Percentiles rank a stretch among this genome's conserved stretches.
phyloP scores from a whole-genome alignment of 352 stramenopile species.

The Phytophthora cajani region DNA sequence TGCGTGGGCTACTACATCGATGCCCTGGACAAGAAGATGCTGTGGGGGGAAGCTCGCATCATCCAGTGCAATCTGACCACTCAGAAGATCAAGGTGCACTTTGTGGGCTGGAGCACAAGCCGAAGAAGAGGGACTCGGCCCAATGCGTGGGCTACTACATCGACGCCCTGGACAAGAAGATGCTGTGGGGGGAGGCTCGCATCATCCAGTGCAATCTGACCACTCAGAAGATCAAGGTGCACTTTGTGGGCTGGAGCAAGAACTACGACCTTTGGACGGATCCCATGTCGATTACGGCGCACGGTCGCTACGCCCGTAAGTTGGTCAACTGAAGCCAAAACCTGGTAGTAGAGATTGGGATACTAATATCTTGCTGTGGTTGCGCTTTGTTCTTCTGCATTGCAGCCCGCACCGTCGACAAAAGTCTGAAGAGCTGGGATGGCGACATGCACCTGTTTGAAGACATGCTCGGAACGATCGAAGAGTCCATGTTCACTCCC shows the following conservation, averaged over 20 bases:
- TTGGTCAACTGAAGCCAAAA: constrained; percentile 5
- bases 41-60: constrained; percentile 77
- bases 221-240: constrained; percentile 72
- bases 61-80: constrained; percentile 63
- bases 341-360: neutral
- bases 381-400: constrained; percentile 7
- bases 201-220: constrained; percentile 71
- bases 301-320: constrained; percentile 63
- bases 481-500: constrained; percentile 23
- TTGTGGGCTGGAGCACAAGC: constrained; percentile 66
- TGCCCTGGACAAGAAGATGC: constrained; percentile 75
- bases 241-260: constrained; percentile 75
- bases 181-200: constrained; percentile 70
- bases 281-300: constrained; percentile 61
- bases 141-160: constrained; percentile 70
- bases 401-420: constrained; percentile 33
- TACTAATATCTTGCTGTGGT: constrained; percentile 9
- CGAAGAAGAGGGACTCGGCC: constrained; percentile 38
- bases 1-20: constrained; percentile 77
- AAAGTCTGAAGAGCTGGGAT: constrained; percentile 54
- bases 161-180: constrained; percentile 78
- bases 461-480: constrained; percentile 45
- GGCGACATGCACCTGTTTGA: constrained; percentile 64
- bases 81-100: constrained; percentile 77
- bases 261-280: constrained; percentile 82